These are phyloP conservation scores for Pholiota microspora DNA, from an alignment of 768 basidiomycete species.

Conservation along the genomic window DNA sequence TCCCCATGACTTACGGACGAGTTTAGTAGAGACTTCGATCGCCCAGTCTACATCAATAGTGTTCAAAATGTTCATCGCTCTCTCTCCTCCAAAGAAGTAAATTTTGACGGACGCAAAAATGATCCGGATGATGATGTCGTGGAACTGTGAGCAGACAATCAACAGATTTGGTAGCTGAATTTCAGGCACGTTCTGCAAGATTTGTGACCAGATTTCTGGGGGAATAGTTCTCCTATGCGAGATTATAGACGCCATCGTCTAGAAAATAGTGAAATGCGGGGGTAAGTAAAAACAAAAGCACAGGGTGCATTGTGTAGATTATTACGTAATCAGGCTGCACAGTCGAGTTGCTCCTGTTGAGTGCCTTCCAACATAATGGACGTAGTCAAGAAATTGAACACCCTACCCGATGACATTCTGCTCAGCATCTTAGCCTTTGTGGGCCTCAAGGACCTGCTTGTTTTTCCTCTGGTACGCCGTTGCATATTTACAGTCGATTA, in stretches of 20 bases:
- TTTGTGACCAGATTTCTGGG: constrained; percentile 36
- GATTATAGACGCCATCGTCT: not conserved
- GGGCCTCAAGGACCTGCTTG: constrained; percentile 20
- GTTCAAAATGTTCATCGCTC: constrained; percentile 28
- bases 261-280: not conserved
- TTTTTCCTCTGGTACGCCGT: constrained; percentile 19
- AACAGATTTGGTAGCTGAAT: constrained; percentile 25
- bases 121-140: constrained; percentile 30
- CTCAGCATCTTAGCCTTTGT: constrained; percentile 20
- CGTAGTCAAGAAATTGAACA: not conserved
- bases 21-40: constrained; percentile 24
- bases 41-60: constrained; percentile 26
- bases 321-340: too few relatives aligned
- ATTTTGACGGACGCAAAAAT: constrained; percentile 36
- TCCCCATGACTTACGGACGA: constrained; percentile 39
- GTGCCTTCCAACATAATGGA: not conserved
- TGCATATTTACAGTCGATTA: not conserved
- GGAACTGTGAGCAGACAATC: constrained; percentile 34
- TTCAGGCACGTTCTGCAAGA: constrained; percentile 28
- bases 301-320: too few relatives aligned
- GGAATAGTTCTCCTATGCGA: constrained; percentile 21
- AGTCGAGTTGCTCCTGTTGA: too few relatives aligned
- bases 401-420: constrained; percentile 24
- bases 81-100: constrained; percentile 31
- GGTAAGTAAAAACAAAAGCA: too few relatives aligned